Evolutionary conservation across 163 green algal species (phyloP).

Genomic region (Prototheca stagnorum): DNA sequence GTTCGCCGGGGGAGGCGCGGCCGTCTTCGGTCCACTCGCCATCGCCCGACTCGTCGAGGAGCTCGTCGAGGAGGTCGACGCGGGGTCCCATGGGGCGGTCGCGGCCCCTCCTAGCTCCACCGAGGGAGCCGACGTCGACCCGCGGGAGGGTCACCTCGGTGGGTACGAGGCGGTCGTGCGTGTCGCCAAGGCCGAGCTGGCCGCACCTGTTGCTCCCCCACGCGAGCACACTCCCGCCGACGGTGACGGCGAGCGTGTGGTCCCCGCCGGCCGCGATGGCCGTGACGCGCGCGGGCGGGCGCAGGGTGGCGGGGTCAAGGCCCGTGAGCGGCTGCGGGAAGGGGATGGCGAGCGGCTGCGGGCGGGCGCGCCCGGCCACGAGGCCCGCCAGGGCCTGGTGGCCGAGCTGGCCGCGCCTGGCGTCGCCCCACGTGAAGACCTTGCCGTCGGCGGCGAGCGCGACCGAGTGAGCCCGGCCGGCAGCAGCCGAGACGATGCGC

Average conservation of each 20-base stretch:
- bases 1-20: too few species aligned
- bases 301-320: constrained; percentile 12
- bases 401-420: constrained; percentile 52
- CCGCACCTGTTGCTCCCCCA: constrained; percentile 52
- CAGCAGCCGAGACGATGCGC: constrained; percentile 47
- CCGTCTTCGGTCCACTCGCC: too few species aligned
- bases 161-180: constrained; percentile 29
- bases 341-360: constrained; percentile 11
- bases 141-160: constrained; percentile 21
- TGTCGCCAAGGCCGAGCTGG: constrained; percentile 45
- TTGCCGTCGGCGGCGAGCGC: constrained; percentile 55
- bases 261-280: constrained; percentile 50
- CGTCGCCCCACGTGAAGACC: constrained; percentile 62
- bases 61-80: too few species aligned
- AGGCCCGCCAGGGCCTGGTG: constrained; percentile 22
- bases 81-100: too few species aligned
- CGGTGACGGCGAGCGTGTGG: constrained; percentile 65
- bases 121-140: not conserved
- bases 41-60: too few species aligned
- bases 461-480: constrained; percentile 49
- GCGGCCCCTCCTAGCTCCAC: too few species aligned
- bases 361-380: constrained; percentile 4
- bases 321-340: constrained; percentile 13
- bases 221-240: constrained; percentile 43
- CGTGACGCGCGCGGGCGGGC: constrained; percentile 33